Conservation (phyloP, 768 basidiomycete genomes). For the Mycena vitilis region DNA sequence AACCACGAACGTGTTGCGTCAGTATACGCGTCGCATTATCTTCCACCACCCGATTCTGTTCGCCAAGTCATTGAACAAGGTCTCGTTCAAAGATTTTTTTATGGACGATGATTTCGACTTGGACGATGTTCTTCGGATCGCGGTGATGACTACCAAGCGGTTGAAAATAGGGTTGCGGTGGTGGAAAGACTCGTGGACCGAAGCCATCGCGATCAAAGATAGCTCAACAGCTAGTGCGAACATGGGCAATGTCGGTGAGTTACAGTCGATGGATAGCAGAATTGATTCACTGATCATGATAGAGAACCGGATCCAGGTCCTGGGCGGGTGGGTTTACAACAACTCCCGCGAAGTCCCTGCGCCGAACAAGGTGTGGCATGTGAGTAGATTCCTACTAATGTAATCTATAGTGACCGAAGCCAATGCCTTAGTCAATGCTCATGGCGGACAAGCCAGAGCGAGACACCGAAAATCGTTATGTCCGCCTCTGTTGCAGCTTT, state of each 20-base stretch:
- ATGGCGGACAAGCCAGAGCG: neutral
- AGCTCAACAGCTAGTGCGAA: conserved; percentile 12
- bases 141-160: neutral
- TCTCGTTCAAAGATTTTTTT: conserved; percentile 46
- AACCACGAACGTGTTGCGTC: conserved; percentile 19
- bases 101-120: conserved; percentile 44
- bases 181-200: conserved; percentile 20
- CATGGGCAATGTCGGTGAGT: conserved; percentile 16
- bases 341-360: neutral
- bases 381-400: conserved; percentile 2
- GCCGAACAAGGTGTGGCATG: neutral
- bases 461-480: conserved; percentile 20
- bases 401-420: neutral
- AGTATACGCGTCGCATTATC: conserved; percentile 43
- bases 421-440: neutral
- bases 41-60: conserved; percentile 44
- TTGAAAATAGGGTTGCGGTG: neutral
- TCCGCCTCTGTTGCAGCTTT: conserved; percentile 23
- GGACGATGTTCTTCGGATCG: conserved; percentile 30
- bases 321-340: neutral
- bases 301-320: neutral
- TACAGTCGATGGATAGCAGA: neutral
- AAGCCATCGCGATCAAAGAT: conserved; percentile 11
- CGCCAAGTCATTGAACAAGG: conserved; percentile 42
- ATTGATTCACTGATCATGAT: neutral